phyloP scores from a whole-genome alignment of 1,139 yeast species.

The Saccharomyces hybrid region DNA sequence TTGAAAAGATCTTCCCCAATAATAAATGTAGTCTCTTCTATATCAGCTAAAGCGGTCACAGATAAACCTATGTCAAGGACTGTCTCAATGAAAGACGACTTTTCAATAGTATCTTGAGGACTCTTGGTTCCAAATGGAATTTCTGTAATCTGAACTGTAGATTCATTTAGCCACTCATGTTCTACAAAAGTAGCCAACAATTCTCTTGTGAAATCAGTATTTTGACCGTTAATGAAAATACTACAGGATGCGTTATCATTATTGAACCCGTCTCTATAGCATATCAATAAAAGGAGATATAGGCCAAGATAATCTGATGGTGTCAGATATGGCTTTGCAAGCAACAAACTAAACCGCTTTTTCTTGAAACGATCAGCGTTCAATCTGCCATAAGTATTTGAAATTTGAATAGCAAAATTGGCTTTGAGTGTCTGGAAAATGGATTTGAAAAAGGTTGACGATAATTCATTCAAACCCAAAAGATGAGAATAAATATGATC shows the following conservation, averaged over 20 bases:
- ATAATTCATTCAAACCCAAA: constrained; percentile 25
- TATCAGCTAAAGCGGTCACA: constrained; percentile 10
- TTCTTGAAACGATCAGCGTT: constrained; percentile 18
- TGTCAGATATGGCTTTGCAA: constrained; percentile 22
- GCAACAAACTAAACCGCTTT: constrained; percentile 16
- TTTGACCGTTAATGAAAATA: constrained; percentile 20
- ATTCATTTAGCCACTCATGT: constrained; percentile 18
- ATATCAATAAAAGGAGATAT: constrained; percentile 19
- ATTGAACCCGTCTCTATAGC: constrained; percentile 12
- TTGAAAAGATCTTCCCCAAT: constrained; percentile 20
- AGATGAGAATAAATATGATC: constrained; percentile 25
- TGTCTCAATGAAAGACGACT: constrained; percentile 14
- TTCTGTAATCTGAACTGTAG: constrained; percentile 9
- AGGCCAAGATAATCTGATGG: constrained; percentile 26
- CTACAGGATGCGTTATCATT: constrained; percentile 12
- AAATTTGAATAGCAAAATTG: constrained; percentile 20
- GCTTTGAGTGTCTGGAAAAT: constrained; percentile 17
- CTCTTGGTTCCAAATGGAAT: constrained; percentile 9
- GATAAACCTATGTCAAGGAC: constrained; percentile 13
- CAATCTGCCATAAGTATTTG: constrained; percentile 21
- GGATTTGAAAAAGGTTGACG: constrained; percentile 21
- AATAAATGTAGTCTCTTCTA: constrained; percentile 25
- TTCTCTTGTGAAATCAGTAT: constrained; percentile 13
- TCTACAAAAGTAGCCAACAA: constrained; percentile 12
- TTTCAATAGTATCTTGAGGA: constrained; percentile 4